Conservation (phyloP, 1,284 basidiomycete species). For the Leucoagaricus sp. region DNA sequence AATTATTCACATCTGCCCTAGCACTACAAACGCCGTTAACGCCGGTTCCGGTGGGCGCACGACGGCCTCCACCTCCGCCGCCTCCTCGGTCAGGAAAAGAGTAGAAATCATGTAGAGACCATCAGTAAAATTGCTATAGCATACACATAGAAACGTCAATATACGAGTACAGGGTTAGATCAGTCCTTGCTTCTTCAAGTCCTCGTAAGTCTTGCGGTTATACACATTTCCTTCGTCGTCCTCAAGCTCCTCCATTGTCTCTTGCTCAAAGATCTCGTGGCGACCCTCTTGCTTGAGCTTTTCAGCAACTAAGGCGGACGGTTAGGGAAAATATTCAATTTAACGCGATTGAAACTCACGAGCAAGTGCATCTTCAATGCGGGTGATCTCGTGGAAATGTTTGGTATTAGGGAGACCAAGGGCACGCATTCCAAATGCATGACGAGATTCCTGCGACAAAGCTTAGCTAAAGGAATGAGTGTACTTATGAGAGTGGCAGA, state of each 20-base stretch:
- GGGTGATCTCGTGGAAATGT: conserved; percentile 98
- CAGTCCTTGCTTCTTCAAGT: conserved; percentile 89
- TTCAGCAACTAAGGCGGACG: conserved; percentile 73
- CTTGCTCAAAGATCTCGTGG: conserved; percentile 87
- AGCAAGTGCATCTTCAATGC: conserved; percentile 94
- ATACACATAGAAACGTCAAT: conserved; percentile 16
- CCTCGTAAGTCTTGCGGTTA: conserved; percentile 88
- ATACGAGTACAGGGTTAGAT: conserved; percentile 47
- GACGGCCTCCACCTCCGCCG: conserved; percentile 10
- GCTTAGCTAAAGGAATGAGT: conserved; percentile 6
- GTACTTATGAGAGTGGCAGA: conserved; percentile 27
- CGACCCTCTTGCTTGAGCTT: conserved; percentile 93
- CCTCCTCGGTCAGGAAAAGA: conserved; percentile 11
- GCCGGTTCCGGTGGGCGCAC: conserved; percentile 21
- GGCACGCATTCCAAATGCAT: conserved; percentile 98
- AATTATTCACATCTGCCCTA: conserved; percentile 71
- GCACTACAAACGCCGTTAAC: conserved; percentile 63
- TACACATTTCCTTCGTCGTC: conserved; percentile 98
- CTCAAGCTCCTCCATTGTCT: conserved; percentile 95
- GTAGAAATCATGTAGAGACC: background rate
- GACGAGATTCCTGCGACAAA: conserved; percentile 78
- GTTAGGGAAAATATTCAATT: conserved; percentile 1
- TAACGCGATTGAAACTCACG: conserved; percentile 54
- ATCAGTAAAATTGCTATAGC: conserved; percentile 18
- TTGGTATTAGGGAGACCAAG: conserved; percentile 97